These are phyloP conservation scores for Aspergillus asperescens DNA, from an alignment of 495 filamentous ascomycete species.

Conservation along the genomic window DNA sequence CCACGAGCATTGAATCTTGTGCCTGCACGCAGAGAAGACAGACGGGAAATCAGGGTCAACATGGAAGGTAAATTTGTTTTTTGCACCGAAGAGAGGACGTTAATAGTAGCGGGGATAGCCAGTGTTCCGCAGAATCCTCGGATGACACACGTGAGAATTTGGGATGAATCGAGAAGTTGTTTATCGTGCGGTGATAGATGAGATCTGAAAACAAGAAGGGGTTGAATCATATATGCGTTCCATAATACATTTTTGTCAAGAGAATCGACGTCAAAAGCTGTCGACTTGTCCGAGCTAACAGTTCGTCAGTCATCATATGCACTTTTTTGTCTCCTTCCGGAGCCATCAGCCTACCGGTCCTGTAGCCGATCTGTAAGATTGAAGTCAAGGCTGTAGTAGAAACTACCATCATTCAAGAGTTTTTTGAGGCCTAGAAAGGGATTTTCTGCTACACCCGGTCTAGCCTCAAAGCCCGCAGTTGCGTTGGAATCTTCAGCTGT, in stretches of 20 bases:
- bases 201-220: conserved; percentile 81
- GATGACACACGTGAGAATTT: conserved; percentile 89
- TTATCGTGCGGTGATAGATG: conserved; percentile 68
- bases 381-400: conserved; percentile 97
- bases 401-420: conserved; percentile 87
- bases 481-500: conserved; percentile 48
- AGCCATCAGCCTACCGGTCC: conserved; percentile 60
- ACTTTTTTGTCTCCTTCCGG: not conserved
- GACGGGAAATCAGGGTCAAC: conserved; percentile 82
- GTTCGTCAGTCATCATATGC: conserved; percentile 44
- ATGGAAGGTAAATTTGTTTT: conserved; percentile 68
- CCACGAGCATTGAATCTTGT: conserved; percentile 94
- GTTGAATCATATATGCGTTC: conserved; percentile 97
- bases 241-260: conserved; percentile 89
- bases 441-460: conserved; percentile 69
- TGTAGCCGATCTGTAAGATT: conserved; percentile 92
- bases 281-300: conserved; percentile 39
- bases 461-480: conserved; percentile 47
- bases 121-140: conserved; percentile 84
- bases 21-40: conserved; percentile 87
- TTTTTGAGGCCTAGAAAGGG: conserved; percentile 87
- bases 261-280: conserved; percentile 72
- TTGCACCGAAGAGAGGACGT: conserved; percentile 38
- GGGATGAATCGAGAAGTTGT: conserved; percentile 69
- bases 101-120: conserved; percentile 65